Conservation (phyloP, 1,284 basidiomycete species). For the Butyriboletus appendiculatus region DNA sequence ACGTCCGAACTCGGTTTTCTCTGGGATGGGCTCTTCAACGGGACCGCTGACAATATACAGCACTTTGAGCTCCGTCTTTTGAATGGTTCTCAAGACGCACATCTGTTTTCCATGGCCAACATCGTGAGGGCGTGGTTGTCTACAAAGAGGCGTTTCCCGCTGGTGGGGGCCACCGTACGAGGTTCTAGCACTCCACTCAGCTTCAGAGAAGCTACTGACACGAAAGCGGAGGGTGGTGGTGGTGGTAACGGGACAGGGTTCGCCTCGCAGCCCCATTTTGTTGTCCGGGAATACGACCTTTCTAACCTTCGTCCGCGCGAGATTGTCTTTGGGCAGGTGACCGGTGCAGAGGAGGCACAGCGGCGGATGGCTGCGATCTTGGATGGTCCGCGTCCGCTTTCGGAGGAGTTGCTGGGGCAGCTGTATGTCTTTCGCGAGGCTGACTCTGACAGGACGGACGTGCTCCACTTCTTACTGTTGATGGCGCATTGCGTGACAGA, state of each 20-base stretch:
- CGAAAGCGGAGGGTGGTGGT: neutral
- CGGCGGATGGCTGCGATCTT: constrained; percentile 1
- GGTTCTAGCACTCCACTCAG: neutral
- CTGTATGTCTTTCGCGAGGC: constrained; percentile 13
- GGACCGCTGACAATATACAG: constrained; percentile 17
- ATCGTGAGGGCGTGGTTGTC: constrained; percentile 21
- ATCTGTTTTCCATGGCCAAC: constrained; percentile 17
- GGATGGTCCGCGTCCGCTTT: constrained; percentile 19
- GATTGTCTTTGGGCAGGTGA: constrained; percentile 9
- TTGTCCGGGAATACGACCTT: constrained; percentile 22
- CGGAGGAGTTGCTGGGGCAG: constrained; percentile 19
- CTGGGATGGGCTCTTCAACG: constrained; percentile 17
- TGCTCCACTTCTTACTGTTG: constrained; percentile 22
- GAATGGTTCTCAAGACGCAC: constrained; percentile 9
- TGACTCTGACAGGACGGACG: neutral
- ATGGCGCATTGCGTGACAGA: constrained; percentile 23
- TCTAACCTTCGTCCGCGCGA: constrained; percentile 7
- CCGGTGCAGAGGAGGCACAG: constrained; percentile 11
- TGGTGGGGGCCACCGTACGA: constrained; percentile 16
- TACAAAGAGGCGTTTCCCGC: constrained; percentile 21
- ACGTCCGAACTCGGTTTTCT: constrained; percentile 9
- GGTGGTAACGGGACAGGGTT: neutral
- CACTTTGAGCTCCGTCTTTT: constrained; percentile 12
- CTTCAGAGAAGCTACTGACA: neutral
- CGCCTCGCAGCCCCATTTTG: constrained; percentile 8